Evolutionary conservation across 83 land plant genomes (phyloP).

Genomic region (Thuja plicata): DNA sequence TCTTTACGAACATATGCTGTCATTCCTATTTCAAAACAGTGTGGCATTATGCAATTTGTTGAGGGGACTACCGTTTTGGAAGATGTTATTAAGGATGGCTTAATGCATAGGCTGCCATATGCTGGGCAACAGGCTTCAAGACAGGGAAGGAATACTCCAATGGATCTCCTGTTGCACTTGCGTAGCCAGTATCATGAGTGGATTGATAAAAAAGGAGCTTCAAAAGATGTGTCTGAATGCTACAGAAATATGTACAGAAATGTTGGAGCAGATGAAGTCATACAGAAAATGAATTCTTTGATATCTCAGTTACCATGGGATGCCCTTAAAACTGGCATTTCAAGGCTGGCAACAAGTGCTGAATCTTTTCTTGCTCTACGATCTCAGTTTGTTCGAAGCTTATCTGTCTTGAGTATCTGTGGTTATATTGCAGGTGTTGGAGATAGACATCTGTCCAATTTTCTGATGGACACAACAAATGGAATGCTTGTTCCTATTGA

Average conservation of each 20-base stretch:
- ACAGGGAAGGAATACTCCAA: conserved; percentile 23
- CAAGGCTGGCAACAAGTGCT: conserved; percentile 52
- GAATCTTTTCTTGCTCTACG: conserved; percentile 54
- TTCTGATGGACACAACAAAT: conserved; percentile 40
- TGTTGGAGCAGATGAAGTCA: conserved; percentile 31
- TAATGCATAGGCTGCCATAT: conserved; percentile 19
- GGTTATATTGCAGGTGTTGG: conserved; percentile 62
- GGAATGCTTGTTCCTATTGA: conserved; percentile 58
- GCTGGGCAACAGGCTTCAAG: conserved; percentile 8
- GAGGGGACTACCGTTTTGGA: conserved; percentile 48
- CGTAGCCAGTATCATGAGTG: conserved; percentile 35
- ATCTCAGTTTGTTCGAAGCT: conserved; percentile 43
- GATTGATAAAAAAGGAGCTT: conserved; percentile 41
- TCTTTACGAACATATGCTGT: conserved; percentile 50
- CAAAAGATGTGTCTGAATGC: conserved; percentile 21
- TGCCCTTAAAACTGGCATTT: conserved; percentile 38
- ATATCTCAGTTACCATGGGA: conserved; percentile 46
- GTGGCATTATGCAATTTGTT: conserved; percentile 62
- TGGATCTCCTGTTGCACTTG: conserved; percentile 14
- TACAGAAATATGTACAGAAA: conserved; percentile 43
- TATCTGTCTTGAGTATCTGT: conserved; percentile 48
- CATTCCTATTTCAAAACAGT: conserved; percentile 43
- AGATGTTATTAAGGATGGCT: conserved; percentile 53
- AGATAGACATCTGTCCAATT: conserved; percentile 51
- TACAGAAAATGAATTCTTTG: conserved; percentile 25